Evolutionary conservation across 148 eudicot species (phyloP).

Genomic region (Rhododendron vialii): DNA sequence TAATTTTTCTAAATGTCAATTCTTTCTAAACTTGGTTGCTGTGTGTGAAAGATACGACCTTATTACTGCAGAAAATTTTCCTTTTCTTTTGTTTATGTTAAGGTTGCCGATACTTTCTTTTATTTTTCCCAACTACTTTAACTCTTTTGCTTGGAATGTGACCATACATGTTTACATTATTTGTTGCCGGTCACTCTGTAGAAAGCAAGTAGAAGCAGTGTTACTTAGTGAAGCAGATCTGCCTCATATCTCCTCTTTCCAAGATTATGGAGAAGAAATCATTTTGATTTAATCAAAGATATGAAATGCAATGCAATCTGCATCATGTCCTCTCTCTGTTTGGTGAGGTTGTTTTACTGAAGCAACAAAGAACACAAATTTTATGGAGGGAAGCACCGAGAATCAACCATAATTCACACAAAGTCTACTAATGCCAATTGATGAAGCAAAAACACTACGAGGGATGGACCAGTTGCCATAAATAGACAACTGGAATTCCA

Average conservation of each 20-base stretch:
- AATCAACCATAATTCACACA: not conserved
- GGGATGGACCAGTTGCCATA: not conserved
- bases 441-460: not conserved
- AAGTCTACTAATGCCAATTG: not conserved
- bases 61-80: conserved; percentile 11
- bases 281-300: not conserved
- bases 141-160: conserved; percentile 3
- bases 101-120: not conserved
- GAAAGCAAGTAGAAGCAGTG: not conserved
- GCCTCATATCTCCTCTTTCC: not conserved
- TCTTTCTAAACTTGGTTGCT: conserved; percentile 37
- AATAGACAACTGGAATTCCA: not conserved
- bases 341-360: not conserved
- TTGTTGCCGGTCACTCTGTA: not conserved
- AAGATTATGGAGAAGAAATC: not conserved
- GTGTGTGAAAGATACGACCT: conserved; percentile 49
- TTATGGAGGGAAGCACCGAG: not conserved
- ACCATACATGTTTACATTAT: not conserved
- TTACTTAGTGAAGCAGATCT: not conserved
- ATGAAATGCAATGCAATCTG: not conserved
- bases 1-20: conserved; percentile 40
- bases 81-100: not conserved
- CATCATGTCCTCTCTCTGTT: not conserved
- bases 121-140: not conserved
- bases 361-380: not conserved